Conservation (phyloP, 352 stramenopile species). For the Globisporangium cederbergense region DNA sequence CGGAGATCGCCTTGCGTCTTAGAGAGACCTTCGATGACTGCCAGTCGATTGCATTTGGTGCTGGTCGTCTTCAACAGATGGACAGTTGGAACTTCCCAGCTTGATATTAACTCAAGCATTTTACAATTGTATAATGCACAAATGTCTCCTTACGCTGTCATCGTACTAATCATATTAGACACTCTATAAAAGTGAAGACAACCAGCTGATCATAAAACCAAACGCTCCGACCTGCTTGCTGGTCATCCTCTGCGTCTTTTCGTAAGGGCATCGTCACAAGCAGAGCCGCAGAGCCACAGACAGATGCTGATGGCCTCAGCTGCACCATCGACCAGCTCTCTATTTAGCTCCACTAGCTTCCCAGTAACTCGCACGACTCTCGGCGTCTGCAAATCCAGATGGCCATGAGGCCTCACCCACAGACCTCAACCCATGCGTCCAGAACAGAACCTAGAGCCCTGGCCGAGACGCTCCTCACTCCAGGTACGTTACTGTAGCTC, state of each 20-base stretch:
- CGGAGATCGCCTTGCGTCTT: not conserved
- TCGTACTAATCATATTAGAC: not conserved
- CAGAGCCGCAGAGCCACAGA: not conserved
- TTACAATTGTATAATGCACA: not conserved
- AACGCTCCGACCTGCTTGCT: not conserved
- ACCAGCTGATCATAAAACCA: not conserved
- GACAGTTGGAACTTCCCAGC: not conserved
- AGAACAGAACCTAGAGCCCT: not conserved
- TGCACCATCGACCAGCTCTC: not conserved
- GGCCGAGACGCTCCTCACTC: not conserved
- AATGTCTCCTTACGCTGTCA: not conserved
- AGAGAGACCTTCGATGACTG: not conserved
- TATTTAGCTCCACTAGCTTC: too few relatives aligned
- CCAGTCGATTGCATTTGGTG: not conserved
- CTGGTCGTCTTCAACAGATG: conserved; percentile 4
- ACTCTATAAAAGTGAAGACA: not conserved
- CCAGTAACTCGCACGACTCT: not conserved
- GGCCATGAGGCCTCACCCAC: not conserved
- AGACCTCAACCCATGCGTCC: not conserved
- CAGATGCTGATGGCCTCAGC: not conserved
- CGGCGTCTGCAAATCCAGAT: not conserved
- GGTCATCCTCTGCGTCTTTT: conserved; percentile 6
- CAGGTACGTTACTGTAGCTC: not conserved
- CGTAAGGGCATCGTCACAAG: not conserved
- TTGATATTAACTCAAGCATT: not conserved